These are phyloP conservation scores for Musa balbisiana DNA, from an alignment of 202 grass and related monocot genomes.

Conservation along the genomic window DNA sequence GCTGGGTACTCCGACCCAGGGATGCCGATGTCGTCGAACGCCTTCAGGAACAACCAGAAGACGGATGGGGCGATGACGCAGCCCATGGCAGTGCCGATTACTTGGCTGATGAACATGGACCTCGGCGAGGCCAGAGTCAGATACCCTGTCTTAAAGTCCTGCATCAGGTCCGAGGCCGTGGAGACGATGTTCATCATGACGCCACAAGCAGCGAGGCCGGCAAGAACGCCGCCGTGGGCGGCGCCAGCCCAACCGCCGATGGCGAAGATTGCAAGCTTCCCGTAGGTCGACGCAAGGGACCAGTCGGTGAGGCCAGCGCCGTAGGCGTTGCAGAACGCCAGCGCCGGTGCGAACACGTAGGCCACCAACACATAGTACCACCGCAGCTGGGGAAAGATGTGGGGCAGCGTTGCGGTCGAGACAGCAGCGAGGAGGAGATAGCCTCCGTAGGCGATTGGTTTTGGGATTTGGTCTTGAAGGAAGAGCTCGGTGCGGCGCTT, in stretches of 20 bases:
- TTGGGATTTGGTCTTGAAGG: conserved; percentile 73
- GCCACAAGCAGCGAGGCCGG: conserved; percentile 63
- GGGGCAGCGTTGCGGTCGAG: conserved; percentile 50
- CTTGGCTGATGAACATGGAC: conserved; percentile 87
- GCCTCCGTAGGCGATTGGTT: conserved; percentile 38
- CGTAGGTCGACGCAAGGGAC: conserved; percentile 79
- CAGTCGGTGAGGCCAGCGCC: conserved; percentile 76
- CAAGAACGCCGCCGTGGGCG: conserved; percentile 53
- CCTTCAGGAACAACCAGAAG: conserved; percentile 90
- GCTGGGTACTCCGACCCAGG: conserved; percentile 59
- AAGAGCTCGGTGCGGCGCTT: conserved; percentile 45
- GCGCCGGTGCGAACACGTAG: conserved; percentile 54
- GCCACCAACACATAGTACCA: conserved; percentile 60
- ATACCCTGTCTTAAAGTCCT: conserved; percentile 91
- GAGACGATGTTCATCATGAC: conserved; percentile 90
- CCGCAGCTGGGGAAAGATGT: conserved; percentile 64
- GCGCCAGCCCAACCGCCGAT: conserved; percentile 77
- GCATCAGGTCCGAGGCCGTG: conserved; percentile 79
- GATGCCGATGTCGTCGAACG: conserved; percentile 49
- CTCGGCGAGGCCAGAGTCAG: conserved; percentile 74
- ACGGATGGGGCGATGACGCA: conserved; percentile 65
- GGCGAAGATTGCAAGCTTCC: conserved; percentile 81
- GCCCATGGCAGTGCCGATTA: conserved; percentile 72
- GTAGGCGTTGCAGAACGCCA: conserved; percentile 86
- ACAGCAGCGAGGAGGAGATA: conserved; percentile 39